Evolutionary conservation across 2,329 filamentous ascomycete species (phyloP).

Genomic region (Periconia sp.): DNA sequence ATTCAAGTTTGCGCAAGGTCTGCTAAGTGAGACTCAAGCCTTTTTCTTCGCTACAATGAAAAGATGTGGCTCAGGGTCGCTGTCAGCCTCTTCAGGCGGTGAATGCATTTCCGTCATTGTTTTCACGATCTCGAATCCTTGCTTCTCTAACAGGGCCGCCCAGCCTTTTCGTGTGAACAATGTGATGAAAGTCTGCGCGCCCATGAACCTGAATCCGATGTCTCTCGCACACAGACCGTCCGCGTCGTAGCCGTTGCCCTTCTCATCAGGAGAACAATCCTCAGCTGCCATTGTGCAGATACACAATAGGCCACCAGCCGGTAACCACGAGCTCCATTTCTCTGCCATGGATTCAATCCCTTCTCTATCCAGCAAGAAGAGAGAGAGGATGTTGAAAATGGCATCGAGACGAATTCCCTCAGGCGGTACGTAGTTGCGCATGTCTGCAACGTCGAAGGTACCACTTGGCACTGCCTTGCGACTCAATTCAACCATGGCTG

Average conservation of each 20-base stretch:
- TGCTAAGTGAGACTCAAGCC: not conserved
- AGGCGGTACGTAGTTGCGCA: constrained; percentile 5
- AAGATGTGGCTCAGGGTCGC: constrained; percentile 4
- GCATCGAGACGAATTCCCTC: not conserved
- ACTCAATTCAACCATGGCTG: constrained; percentile 7
- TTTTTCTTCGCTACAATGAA: constrained; percentile 1
- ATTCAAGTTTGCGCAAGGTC: too few relatives aligned
- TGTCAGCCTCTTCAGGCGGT: constrained; percentile 4
- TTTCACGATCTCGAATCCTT: constrained; percentile 7
- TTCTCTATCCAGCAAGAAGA: constrained; percentile 4
- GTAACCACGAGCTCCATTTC: constrained; percentile 5
- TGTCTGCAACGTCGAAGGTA: constrained; percentile 10
- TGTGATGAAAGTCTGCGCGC: not conserved
- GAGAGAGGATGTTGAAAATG: constrained; percentile 2
- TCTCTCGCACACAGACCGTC: constrained; percentile 8
- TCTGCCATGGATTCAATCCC: constrained; percentile 2
- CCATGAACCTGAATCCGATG: constrained; percentile 8
- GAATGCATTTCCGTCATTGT: constrained; percentile 1
- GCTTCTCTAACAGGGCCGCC: constrained; percentile 4
- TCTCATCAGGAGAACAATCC: not conserved
- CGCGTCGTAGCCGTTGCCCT: constrained; percentile 2
- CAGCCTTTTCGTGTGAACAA: constrained; percentile 7
- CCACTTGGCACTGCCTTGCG: constrained; percentile 6
- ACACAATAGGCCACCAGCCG: constrained; percentile 3
- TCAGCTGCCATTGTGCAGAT: constrained; percentile 9